Evolutionary conservation across 208 protist genomes (phyloP).

Genomic region (Entamoeba moshkovskii): DNA sequence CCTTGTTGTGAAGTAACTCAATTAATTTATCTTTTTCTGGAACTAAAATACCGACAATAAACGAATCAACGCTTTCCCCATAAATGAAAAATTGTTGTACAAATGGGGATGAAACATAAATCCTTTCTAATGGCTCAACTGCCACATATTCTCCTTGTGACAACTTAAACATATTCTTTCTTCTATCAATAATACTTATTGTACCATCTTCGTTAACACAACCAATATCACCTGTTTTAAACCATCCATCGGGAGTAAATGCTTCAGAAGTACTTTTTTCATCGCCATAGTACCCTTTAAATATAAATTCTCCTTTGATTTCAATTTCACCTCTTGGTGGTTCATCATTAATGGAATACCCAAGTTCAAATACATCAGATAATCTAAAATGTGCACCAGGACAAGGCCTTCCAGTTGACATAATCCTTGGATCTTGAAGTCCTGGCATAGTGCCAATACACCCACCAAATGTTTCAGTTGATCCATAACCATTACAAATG

Average conservation of each 20-base stretch:
- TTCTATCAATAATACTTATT: not conserved
- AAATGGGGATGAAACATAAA: not conserved
- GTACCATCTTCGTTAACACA: not conserved
- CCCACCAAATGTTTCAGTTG: not conserved
- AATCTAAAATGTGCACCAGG: not conserved
- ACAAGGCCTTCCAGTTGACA: not conserved
- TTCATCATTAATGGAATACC: not conserved
- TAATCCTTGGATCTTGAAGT: not conserved
- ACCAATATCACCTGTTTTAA: not conserved
- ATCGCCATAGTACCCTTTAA: not conserved
- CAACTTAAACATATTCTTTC: not conserved
- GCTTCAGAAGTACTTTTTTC: not conserved
- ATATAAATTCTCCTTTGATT: not conserved
- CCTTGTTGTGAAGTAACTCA: not conserved
- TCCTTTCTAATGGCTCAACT: not conserved
- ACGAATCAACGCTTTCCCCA: not conserved
- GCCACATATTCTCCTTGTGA: not conserved
- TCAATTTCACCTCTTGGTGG: not conserved
- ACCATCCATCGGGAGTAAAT: not conserved
- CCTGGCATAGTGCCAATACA: not conserved
- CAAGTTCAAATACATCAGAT: not conserved
- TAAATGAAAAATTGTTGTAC: not conserved
- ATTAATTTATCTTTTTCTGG: not conserved
- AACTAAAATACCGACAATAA: not conserved
- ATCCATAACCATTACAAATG: not conserved